Base-by-base conservation (phyloP, 2,329 filamentous ascomycete species). In the Calonectria pseudoreteaudii region DNA sequence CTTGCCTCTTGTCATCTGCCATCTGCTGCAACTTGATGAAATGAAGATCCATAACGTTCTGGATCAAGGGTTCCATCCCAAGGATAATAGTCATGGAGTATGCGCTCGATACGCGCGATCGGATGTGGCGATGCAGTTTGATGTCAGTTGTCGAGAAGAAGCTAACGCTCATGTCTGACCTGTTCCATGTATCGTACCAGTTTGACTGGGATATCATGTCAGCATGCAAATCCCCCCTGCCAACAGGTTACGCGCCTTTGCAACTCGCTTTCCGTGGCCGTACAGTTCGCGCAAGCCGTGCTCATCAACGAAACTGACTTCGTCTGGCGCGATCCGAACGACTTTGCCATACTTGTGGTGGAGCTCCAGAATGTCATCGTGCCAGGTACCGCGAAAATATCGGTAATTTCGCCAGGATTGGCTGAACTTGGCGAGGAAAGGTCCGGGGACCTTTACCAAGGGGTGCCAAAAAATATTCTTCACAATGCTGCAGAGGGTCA, bases 1-100 rank as follows among this genome's bases (percentile, higher is more conserved):
- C 13, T 9, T 4, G 41, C 4, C 4, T 14, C 3, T 26, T 28
- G 0, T 28, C 31, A 34, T 72, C 69, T 13, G 64, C 69, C 16
- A 74, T 28, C 1, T 70, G 66, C 3, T 53, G 49, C 0, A 75
- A 41, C 34, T 72, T 75, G n/a, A 2, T 36, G 0, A 72, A n/a
- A 4, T 75, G 72, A 3, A 75, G 66, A 13, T 74, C 62, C 49
- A 75, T 60, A 1, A 75, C 72, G 1, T 72, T 62, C n/a, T 75
- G 69, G 0, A 75, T 60, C 4, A 73, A 14, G 0, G 69, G 18
- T 41, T 75, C 72, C 72, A 75, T 74, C 13, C 20, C 28, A 6
- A 75, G 56, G 9, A 74, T 74, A 1, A 69, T 66, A 10, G 74
- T 74, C 74, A 74, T 75, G 1, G 74, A 74, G 26, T 75, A 75